These are phyloP conservation scores for Pseudonectria buxi DNA, from an alignment of 2,329 filamentous ascomycete genomes.

Conservation along the genomic window DNA sequence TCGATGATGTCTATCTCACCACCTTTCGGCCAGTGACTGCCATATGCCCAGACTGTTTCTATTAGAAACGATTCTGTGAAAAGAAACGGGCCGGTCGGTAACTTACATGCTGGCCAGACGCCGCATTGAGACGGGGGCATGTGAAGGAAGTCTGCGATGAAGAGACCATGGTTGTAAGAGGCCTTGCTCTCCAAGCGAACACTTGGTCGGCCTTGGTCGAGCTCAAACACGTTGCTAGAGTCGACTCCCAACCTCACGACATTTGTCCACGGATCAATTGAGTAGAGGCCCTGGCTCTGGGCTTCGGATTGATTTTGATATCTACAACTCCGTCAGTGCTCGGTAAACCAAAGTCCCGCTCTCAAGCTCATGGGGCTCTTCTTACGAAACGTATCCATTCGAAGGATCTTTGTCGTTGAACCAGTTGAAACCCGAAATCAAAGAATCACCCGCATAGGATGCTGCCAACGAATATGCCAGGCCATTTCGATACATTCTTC, in stretches of 20 bases:
- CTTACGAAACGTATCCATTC: slow-evolving; percentile 60
- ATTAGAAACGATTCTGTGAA: background rate
- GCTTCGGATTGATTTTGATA: slow-evolving; percentile 39
- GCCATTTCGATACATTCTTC: slow-evolving; percentile 5
- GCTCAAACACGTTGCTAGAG: slow-evolving; percentile 29
- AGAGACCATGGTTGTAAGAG: slow-evolving; percentile 57
- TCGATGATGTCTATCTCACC: slow-evolving; percentile 68
- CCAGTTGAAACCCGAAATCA: slow-evolving; percentile 45
- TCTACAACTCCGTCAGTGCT: slow-evolving; percentile 20
- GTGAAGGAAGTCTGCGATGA: slow-evolving; percentile 65
- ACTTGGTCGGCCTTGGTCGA: slow-evolving; percentile 44
- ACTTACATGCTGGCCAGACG: slow-evolving; percentile 63
- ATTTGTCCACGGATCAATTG: slow-evolving; percentile 33
- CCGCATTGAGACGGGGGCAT: slow-evolving; percentile 68
- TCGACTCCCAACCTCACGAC: slow-evolving; percentile 43
- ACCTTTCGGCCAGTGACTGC: slow-evolving; percentile 50
- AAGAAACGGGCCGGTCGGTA: background rate
- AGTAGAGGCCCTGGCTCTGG: slow-evolving; percentile 32
- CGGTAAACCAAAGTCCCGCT: background rate
- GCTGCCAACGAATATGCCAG: slow-evolving; percentile 37
- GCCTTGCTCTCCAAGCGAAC: slow-evolving; percentile 61
- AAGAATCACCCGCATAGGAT: slow-evolving; percentile 36
- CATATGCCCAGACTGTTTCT: slow-evolving; percentile 45
- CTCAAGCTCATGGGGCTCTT: slow-evolving; percentile 19
- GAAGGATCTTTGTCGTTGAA: slow-evolving; percentile 52